These are phyloP conservation scores for Emergomyces orientalis DNA, from an alignment of 2,329 filamentous ascomycete species.

Conservation along the genomic window DNA sequence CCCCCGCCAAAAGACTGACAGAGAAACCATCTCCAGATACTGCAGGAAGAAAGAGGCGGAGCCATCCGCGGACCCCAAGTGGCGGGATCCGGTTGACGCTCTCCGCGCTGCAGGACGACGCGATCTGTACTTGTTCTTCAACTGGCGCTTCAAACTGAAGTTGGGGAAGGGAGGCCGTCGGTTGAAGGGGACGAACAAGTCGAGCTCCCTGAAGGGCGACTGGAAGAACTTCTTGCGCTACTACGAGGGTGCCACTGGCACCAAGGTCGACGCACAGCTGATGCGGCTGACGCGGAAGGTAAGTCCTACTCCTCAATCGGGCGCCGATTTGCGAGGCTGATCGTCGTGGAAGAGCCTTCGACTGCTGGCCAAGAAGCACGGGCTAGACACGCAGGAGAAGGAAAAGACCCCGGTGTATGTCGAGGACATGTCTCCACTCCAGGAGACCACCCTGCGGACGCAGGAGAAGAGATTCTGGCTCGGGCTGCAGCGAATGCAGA, in stretches of 20 bases:
- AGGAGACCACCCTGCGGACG: conserved; percentile 18
- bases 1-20: neutral
- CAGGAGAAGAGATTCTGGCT: conserved; percentile 18
- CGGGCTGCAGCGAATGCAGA: conserved; percentile 17
- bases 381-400: conserved; percentile 14
- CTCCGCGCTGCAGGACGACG: conserved; percentile 16
- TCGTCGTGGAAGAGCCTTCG: conserved; percentile 14
- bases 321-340: neutral
- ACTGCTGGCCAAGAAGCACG: conserved; percentile 16
- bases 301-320: neutral
- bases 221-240: conserved; percentile 20
- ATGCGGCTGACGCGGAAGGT: conserved; percentile 12
- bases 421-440: conserved; percentile 18
- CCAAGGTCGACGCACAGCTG: conserved; percentile 15
- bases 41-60: conserved; percentile 17
- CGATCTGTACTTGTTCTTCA: conserved; percentile 19
- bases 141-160: conserved; percentile 19
- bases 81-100: conserved; percentile 14
- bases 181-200: conserved; percentile 15
- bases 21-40: conserved; percentile 12
- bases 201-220: conserved; percentile 16
- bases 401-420: conserved; percentile 19
- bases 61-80: conserved; percentile 14
- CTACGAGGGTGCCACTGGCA: conserved; percentile 15
- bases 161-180: conserved; percentile 11